A percentile compares a stretch with the other conserved stretches of the same genome.
These are phyloP conservation scores for Daldinia concentrica DNA, from an alignment of 495 filamentous ascomycete species.

Conservation along the genomic window DNA sequence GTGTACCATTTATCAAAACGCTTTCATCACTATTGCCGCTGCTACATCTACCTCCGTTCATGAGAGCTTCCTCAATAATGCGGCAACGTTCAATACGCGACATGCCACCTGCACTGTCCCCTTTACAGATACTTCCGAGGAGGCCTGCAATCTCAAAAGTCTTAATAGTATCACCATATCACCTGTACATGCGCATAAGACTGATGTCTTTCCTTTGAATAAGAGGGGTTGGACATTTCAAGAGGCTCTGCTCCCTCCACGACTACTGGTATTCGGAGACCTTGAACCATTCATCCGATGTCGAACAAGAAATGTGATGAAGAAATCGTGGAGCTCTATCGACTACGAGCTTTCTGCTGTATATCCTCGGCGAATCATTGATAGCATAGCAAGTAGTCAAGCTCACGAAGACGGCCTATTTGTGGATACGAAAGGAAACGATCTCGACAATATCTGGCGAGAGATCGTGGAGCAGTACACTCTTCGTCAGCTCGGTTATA, in stretches of 20 bases:
- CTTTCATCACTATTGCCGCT: constrained; percentile 25
- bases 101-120: constrained; percentile 21
- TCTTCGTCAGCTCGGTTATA: constrained; percentile 23
- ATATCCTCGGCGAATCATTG: constrained; percentile 21
- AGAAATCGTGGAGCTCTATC: constrained; percentile 20
- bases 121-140: neutral
- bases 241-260: constrained; percentile 21
- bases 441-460: constrained; percentile 25
- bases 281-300: constrained; percentile 33
- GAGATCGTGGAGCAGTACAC: constrained; percentile 33
- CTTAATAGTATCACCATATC: constrained; percentile 9
- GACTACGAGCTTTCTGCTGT: constrained; percentile 15
- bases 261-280: constrained; percentile 31
- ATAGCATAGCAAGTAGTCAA: constrained; percentile 7
- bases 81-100: constrained; percentile 6
- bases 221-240: constrained; percentile 33
- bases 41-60: constrained; percentile 20
- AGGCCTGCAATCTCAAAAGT: neutral
- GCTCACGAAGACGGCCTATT: constrained; percentile 8
- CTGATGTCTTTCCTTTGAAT: constrained; percentile 20
- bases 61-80: constrained; percentile 24
- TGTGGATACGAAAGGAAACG: constrained; percentile 16
- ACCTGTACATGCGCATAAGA: constrained; percentile 18
- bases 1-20: constrained; percentile 24
- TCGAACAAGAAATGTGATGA: constrained; percentile 24